Evolutionary conservation across 1,284 basidiomycete species (phyloP), one percentile per base, ranked within the genome.

Genomic region (Meripilus lineatus): DNA sequence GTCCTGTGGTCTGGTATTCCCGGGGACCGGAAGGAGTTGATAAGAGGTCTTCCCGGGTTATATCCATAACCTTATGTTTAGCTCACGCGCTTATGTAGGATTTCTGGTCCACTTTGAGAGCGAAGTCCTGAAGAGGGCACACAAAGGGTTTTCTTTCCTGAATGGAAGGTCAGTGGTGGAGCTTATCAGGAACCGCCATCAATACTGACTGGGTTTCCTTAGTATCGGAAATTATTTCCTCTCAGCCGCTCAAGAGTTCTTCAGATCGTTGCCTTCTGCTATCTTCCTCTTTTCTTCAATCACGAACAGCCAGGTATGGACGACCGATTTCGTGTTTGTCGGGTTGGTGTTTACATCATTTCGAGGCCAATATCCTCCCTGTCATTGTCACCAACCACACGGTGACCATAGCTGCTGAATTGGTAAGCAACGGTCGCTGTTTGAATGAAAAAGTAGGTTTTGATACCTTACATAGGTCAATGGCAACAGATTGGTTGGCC

Each of bases 221-320:
- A 84, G 89, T 50, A 81, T 94, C 35, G 89, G 92, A 18, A 93
- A 94, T 62, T 93, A 90, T 58, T 89, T 94, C 58, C 70, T 95
- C 22, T 88, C 90, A 3, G 90, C 89, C 8, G 87, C 90, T 0
- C 84, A 89, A 53, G 80, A 70, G 8, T 90, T 94, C 65, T 92
- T 95, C 59, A 83, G 89, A 6, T 93, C 90, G 17, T 71, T 95
- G 6, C 89, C 94, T 17, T 93, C 92, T 3, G 93, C 94, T 8
- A 93, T 99, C 53, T 99, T 97, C 64, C 70, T 98, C 32, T 97
- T 99, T 62, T 87, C 92, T 17, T 89, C 91, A 0, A 88, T 97
- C 45, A 94, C 93, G 0, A 89, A 83, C 55, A 88, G 86, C 52
- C 68, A 75, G 59, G 73, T 75, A 37, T 38, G 48, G 37, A 38